Percentiles rank a stretch among this genome's conserved stretches.
Conservation (phyloP, 768 basidiomycete genomes). For the Russula virescens region DNA sequence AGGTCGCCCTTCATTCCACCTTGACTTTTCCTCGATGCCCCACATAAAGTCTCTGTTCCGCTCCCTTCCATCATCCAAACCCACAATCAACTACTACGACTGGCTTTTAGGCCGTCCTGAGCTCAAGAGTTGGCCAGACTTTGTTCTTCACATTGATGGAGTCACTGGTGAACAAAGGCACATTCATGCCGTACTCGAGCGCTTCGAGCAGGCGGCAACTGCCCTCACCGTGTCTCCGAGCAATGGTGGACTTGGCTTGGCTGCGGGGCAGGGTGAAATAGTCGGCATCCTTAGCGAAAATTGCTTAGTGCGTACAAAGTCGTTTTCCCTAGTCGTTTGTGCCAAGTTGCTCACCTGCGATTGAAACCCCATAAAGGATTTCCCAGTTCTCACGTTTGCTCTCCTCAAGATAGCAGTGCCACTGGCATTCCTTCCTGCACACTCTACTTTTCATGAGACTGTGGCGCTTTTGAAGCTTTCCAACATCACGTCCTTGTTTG, state of each 20-base stretch:
- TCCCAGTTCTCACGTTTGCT: conserved; percentile 44
- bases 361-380: conserved; percentile 41
- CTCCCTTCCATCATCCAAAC: conserved; percentile 6
- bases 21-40: conserved; percentile 1
- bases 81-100: conserved; percentile 19
- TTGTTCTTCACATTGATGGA: conserved; percentile 50
- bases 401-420: conserved; percentile 46
- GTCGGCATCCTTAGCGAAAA: conserved; percentile 70
- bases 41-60: neutral
- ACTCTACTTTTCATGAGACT: conserved; percentile 53
- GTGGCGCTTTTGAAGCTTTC: conserved; percentile 45
- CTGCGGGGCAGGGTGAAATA: conserved; percentile 39
- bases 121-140: conserved; percentile 36
- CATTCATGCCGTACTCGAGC: conserved; percentile 45
- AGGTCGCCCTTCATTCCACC: neutral
- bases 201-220: conserved; percentile 50
- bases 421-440: conserved; percentile 47
- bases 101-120: conserved; percentile 7
- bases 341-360: neutral
- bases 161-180: conserved; percentile 42
- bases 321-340: neutral
- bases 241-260: conserved; percentile 53
- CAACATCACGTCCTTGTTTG: conserved; percentile 48
- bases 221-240: conserved; percentile 37
- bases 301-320: conserved; percentile 45